Conservation (phyloP, 108 stramenopile genomes). For the Licmophora abbreviata region DNA sequence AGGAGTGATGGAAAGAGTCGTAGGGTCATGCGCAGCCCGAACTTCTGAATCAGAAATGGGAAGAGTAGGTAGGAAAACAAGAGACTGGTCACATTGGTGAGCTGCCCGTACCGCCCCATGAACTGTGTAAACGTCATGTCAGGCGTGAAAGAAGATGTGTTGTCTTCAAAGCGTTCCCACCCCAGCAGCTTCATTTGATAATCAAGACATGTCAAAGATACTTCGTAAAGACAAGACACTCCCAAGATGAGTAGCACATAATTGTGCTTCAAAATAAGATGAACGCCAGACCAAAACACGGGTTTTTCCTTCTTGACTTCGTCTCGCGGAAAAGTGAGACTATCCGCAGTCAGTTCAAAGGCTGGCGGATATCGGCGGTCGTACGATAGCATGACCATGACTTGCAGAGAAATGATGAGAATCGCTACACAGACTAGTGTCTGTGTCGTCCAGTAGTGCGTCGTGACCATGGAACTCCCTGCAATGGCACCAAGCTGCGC, state of each 20-base stretch:
- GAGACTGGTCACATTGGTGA: conserved; percentile 80
- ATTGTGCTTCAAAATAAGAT: conserved; percentile 74
- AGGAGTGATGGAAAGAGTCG: conserved; percentile 82
- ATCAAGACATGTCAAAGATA: conserved; percentile 90
- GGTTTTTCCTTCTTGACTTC: background rate
- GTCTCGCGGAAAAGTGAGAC: conserved; percentile 1
- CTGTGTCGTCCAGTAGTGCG: conserved; percentile 12
- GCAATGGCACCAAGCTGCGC: conserved; percentile 90
- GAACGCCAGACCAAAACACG: conserved; percentile 29
- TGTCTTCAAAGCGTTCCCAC: conserved; percentile 44
- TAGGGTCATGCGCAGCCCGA: conserved; percentile 69
- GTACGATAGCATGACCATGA: conserved; percentile 37
- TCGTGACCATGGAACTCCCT: conserved; percentile 72
- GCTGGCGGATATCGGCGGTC: conserved; percentile 20
- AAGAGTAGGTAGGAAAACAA: conserved; percentile 75
- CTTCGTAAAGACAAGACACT: conserved; percentile 92
- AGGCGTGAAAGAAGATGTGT: conserved; percentile 1
- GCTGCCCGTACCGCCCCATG: conserved; percentile 89
- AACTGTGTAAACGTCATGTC: conserved; percentile 66
- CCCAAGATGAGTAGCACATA: conserved; percentile 88
- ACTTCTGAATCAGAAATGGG: conserved; percentile 59
- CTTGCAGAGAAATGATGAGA: conserved; percentile 27
- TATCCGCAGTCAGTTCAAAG: too few relatives aligned
- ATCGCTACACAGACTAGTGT: conserved; percentile 31
- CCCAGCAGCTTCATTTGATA: conserved; percentile 96